A percentile compares a stretch with the other conserved stretches of the same genome.
phyloP scores from a whole-genome alignment of 139 green algal genomes.

The Penium margaritaceum region DNA sequence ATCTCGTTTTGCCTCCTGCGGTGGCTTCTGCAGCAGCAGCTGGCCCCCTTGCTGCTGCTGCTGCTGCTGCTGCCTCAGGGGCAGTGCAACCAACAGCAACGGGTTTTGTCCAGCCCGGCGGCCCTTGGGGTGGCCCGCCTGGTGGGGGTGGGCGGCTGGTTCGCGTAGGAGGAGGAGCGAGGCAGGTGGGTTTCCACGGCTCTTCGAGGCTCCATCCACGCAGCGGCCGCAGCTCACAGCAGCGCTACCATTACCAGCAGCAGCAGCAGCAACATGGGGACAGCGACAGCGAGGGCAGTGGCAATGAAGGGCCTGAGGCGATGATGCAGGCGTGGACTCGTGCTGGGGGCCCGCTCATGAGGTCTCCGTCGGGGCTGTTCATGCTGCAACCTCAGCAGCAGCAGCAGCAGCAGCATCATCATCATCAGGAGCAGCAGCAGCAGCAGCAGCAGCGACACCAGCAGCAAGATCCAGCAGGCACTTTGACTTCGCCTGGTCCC shows the following conservation, averaged over 20 bases:
- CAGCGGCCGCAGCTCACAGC: too few species aligned
- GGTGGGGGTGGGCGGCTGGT: neutral
- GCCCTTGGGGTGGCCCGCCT: neutral
- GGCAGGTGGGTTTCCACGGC: too few species aligned
- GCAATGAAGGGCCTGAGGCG: neutral
- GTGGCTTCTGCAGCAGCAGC: neutral
- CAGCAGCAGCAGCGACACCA: neutral
- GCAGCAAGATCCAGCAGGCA: neutral
- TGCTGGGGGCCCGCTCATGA: conserved; percentile 37
- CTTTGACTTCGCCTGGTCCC: too few species aligned
- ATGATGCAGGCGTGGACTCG: conserved; percentile 28
- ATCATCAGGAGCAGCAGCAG: too few species aligned
- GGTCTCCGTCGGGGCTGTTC: too few species aligned
- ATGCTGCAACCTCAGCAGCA: too few species aligned
- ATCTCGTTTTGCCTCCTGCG: too few species aligned
- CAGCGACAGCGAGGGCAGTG: conserved; percentile 38
- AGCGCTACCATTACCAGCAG: too few species aligned
- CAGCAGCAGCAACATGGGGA: neutral
- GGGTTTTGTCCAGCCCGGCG: neutral
- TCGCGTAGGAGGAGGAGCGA: neutral
- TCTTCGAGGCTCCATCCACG: too few species aligned
- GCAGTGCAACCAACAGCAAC: too few species aligned
- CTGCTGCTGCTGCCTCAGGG: neutral
- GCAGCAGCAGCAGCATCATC: too few species aligned
- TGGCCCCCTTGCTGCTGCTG: neutral